Evolutionary conservation across 2,329 filamentous ascomycete genomes (phyloP), one percentile per base, ranked within the genome.

Genomic region (Ophiosphaerella narmari): DNA sequence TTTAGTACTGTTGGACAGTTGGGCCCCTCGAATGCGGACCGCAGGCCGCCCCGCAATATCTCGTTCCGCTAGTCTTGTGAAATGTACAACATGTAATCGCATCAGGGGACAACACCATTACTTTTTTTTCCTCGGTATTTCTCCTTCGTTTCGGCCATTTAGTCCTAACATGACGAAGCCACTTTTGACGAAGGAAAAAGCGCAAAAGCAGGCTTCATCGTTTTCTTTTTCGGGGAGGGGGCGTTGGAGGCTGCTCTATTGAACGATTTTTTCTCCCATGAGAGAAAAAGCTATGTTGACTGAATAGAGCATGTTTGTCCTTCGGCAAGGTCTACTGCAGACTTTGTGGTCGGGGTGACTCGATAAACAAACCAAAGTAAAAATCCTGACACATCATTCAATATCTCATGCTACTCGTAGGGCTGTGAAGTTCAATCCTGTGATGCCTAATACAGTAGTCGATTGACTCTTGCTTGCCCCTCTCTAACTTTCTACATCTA

Each of bases 21-120:
- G 51, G 46, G 55, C 48, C 48, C 50, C 49, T 41, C 46, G 26
- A 18, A 16, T 33, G 46, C 39, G 58, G 55, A 52, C 50, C 50
- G 53, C 56, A 39, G 54, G 48, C 59, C 62, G 59, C 61, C 59
- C 52, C 51, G 52, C 50, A 40, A 39, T 49, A 33, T 58, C 51
- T 35, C 29, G 41, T 61, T 59, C 51, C 51, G 46, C 44, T 26
- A 39, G 47, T 44, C 39, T 47, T 59, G 50, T 29, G 55, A 57
- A 60, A 52, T 67, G 68, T 70, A 69, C 60, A 69, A 60, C 64
- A 71, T 71, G 61, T 71, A 70, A 70, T 70, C 50, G 51, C 39
- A 39, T 29, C 7, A 29, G 11, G 7, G 26, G 18, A 21, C 18
- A 21, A 29, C 26, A 29, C 1, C 26, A 60, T 51, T 51, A 47